Evolutionary conservation across 805 yeast species (phyloP), one percentile per base, ranked within the genome.

Genomic region (Yarrowia sp.): DNA sequence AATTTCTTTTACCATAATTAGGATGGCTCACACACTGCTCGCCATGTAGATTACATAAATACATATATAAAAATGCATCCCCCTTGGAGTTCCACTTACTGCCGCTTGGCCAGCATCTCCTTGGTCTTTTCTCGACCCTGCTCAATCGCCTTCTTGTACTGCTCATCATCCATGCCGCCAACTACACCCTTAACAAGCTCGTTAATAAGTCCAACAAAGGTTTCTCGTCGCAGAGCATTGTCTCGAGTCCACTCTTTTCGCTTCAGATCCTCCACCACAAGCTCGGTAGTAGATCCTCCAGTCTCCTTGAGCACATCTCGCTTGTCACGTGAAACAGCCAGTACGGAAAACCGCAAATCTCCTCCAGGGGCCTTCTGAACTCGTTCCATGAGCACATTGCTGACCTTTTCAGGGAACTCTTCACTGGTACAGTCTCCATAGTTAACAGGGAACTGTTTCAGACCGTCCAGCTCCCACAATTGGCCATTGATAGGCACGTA

Each of bases 381-480:
- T 43, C 89, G 76, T 15, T 78, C 73, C 65, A 72, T 76, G 10
- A 86, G 71, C 1, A 84, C 83, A 9, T 71, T 69, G 7, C 84
- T 81, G 67, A 79, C 77, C 44, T 72, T 72, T 44, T 74, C 73
- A 57, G 83, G 79, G 57, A 82, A 82, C 14, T 79, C 79, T 7
- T 77, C 76, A 14, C 72, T 69, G 1, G 68, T 68, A 67, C 85
- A 80, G 3, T 71, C 72, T 1, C 82, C 82, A 69, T 86, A 89
- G 60, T 74, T 75, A 44, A 86, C 84, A 2, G 90, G 89, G 50
- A 73, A 79, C 22, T 75, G 76, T 65, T 82, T 83, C 61, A 86
- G 76, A 1, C 90, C 90, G 71, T 86, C 90, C 57, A 86, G 74
- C 70, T 86, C 90, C 71, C 83, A 84, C 13, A 86, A 75, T 36